These are phyloP conservation scores for Canavalia ensiformis DNA, from an alignment of 306 rosid genomes.

Conservation along the genomic window DNA sequence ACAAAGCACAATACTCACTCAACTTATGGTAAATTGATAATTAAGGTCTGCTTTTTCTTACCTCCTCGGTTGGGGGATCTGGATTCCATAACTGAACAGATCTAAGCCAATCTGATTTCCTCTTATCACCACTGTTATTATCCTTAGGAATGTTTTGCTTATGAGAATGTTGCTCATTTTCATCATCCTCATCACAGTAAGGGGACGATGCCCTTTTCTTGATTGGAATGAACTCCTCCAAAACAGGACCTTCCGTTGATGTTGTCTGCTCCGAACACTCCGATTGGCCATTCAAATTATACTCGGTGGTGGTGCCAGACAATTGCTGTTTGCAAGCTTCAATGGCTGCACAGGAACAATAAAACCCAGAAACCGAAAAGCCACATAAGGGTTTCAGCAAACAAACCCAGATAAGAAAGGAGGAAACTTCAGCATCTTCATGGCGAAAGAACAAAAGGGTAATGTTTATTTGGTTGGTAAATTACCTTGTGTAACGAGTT, in stretches of 20 bases:
- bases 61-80: constrained; percentile 70
- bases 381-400: neutral
- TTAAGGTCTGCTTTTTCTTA: constrained; percentile 37
- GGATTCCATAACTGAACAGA: constrained; percentile 93
- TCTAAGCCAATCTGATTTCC: constrained; percentile 88
- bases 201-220: constrained; percentile 61
- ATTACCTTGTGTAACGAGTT: constrained; percentile 78
- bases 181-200: constrained; percentile 53
- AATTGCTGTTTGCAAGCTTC: constrained; percentile 71
- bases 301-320: constrained; percentile 70
- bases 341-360: constrained; percentile 61
- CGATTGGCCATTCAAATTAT: constrained; percentile 70
- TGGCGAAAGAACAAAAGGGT: constrained; percentile 38
- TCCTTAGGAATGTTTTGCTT: constrained; percentile 40
- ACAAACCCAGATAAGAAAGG: constrained; percentile 32
- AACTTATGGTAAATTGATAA: neutral
- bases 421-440: neutral
- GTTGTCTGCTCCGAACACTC: constrained; percentile 87
- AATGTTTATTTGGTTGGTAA: neutral
- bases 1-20: constrained; percentile 11
- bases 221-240: constrained; percentile 86
- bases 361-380: neutral
- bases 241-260: constrained; percentile 68
- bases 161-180: constrained; percentile 52
- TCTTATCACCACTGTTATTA: constrained; percentile 49